Conservation (phyloP, 176 grass and related monocot genomes). For the Triticum urartu region DNA sequence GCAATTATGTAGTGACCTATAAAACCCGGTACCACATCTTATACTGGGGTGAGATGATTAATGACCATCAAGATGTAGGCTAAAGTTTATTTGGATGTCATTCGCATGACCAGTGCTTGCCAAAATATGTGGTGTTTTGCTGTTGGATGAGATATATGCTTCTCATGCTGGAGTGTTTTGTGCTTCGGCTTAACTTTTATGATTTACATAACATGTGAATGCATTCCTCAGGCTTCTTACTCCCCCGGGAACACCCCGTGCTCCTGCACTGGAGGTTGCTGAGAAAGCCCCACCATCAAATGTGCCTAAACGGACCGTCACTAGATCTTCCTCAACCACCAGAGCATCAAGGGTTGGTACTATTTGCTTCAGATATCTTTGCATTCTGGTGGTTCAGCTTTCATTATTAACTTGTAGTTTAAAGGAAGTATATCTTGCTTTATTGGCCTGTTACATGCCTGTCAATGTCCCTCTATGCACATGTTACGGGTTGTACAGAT, state of each 20-base stretch:
- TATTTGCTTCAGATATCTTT: not conserved
- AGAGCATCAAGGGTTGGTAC: conserved; percentile 81
- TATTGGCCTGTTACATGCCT: conserved; percentile 15
- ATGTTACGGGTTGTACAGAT: not conserved
- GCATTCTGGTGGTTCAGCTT: conserved; percentile 19
- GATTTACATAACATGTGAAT: conserved; percentile 30
- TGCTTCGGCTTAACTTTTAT: not conserved
- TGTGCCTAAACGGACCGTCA: conserved; percentile 45
- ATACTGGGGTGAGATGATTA: not conserved
- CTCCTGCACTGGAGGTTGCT: conserved; percentile 41
- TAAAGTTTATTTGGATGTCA: not conserved
- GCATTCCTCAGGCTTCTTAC: conserved; percentile 84
- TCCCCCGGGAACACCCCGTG: conserved; percentile 75
- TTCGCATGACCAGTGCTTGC: conserved; percentile 8
- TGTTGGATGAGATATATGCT: not conserved
- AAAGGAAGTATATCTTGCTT: not conserved
- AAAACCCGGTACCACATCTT: not conserved
- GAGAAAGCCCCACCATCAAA: conserved; percentile 53
- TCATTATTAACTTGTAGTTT: not conserved
- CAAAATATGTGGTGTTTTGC: not conserved
- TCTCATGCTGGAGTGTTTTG: not conserved
- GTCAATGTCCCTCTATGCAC: not conserved
- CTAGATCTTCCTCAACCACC: conserved; percentile 68
- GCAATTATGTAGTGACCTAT: not conserved
- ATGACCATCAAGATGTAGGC: not conserved